Conservation (phyloP, 2,329 filamentous ascomycete genomes). For the Fusarium sp. region DNA sequence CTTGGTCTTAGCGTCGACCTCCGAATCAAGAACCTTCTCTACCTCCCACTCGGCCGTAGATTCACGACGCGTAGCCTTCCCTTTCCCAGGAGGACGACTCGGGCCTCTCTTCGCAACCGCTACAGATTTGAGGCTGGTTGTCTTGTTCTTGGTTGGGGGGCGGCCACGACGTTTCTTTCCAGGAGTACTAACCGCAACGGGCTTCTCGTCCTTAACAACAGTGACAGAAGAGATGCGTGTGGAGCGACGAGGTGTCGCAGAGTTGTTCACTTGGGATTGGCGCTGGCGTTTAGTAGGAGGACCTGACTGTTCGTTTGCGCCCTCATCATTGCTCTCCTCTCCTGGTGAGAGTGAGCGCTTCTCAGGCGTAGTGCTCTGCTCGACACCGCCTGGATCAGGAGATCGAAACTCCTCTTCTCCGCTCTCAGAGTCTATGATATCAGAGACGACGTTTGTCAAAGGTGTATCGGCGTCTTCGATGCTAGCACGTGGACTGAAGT, state of each 20-base stretch:
- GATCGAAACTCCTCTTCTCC: not conserved
- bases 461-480: slow-evolving; percentile 18
- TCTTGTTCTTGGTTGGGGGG: slow-evolving; percentile 20
- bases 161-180: slow-evolving; percentile 24
- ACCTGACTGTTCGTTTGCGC: not conserved
- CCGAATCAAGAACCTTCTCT: slow-evolving; percentile 58
- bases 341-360: slow-evolving; percentile 10
- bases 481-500: slow-evolving; percentile 13
- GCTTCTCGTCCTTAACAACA: not conserved
- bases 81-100: slow-evolving; percentile 4
- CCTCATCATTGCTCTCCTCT: not conserved
- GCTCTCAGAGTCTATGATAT: slow-evolving; percentile 16
- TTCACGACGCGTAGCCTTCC: slow-evolving; percentile 21
- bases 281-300: slow-evolving; percentile 25
- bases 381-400: not conserved
- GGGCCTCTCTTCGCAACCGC: not conserved
- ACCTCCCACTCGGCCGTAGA: slow-evolving; percentile 56
- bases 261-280: not conserved
- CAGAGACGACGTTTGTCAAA: slow-evolving; percentile 8
- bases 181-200: not conserved
- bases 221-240: slow-evolving; percentile 9
- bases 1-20: slow-evolving; percentile 51
- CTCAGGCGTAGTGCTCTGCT: not conserved
- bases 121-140: not conserved
- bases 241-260: slow-evolving; percentile 23